Evolutionary conservation across 1,139 yeast species (phyloP), one percentile per base, ranked within the genome.

Genomic region (Lodderomyces jiufengensis): DNA sequence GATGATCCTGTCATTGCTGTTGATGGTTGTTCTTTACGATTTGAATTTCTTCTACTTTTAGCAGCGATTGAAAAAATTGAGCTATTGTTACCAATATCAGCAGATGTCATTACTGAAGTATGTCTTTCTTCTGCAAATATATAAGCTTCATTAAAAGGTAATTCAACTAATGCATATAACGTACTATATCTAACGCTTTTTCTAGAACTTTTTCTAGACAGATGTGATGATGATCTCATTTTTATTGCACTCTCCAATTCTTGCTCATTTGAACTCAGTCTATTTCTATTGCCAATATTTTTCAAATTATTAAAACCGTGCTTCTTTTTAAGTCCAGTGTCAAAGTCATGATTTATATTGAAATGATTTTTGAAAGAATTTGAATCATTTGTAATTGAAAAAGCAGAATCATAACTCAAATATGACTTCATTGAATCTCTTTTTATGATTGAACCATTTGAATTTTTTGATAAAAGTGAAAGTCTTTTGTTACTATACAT

Each of bases 391-490:
- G 65, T 55, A 9, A 58, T 48, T 1, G 80, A 73, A 36, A 72
- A 62, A 3, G 73, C 78, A 1, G 80, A 73, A 49, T 76, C 81
- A 44, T 76, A 76, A 41, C 78, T 73, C 29, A 76, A 42, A 44
- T 76, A 76, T 1, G 81, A 76, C 45, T 68, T 70, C 2, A 54
- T 47, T 1, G 80, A 73, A 30, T 66, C 66, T 37, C 67, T 48
- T 39, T 48, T 58, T 38, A 59, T 49, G 1, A 50, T 44, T 5
- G 71, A 61, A 22, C 53, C 52, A 21, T 40, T 63, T 2, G 48
- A 45, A 27, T 18, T 35, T 31, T 34, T 55, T 43, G 23, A 43
- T 22, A 42, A 24, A 2, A 35, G 24, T 1, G 70, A 62, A 21
- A 54, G 37, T 31, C 67, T 43, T 34, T 44, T 50, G 10, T 34